phyloP scores from a whole-genome alignment of 129 eudicot species.

The Pittosporum tobira region DNA sequence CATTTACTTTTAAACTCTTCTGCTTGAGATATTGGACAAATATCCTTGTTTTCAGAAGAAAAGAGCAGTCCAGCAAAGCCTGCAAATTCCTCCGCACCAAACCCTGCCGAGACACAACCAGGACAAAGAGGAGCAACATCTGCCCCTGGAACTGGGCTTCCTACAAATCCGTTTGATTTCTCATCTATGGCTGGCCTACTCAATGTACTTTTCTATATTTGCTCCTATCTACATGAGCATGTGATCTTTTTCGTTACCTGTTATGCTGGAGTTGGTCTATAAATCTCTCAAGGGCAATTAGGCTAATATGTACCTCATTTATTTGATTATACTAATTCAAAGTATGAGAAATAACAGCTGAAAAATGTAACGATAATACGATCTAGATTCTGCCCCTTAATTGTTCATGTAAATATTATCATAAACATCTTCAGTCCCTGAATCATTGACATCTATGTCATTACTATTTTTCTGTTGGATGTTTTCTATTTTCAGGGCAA shows the following conservation, averaged over 20 bases:
- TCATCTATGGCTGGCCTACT: constrained; percentile 85
- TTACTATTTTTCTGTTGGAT: background rate
- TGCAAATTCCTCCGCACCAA: constrained; percentile 28
- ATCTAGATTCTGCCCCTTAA: background rate
- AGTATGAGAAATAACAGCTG: too few relatives aligned
- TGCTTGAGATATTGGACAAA: too few relatives aligned
- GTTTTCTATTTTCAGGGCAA: background rate
- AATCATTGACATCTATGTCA: background rate
- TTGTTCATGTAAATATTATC: too few relatives aligned
- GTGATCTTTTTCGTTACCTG: background rate
- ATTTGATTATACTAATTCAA: background rate
- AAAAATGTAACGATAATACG: background rate
- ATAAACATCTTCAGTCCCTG: background rate
- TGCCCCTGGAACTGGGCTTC: constrained; percentile 43
- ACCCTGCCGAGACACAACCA: constrained; percentile 32
- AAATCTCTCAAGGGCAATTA: background rate
- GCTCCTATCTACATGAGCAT: background rate
- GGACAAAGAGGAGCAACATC: constrained; percentile 32
- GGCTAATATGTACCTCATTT: background rate
- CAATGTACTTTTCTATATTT: constrained; percentile 36
- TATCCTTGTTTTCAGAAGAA: constrained; percentile 33
- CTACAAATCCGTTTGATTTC: constrained; percentile 79
- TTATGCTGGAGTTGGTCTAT: background rate
- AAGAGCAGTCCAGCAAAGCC: constrained; percentile 23
- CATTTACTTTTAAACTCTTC: too few relatives aligned